Evolutionary conservation across 352 stramenopile species (phyloP).

Genomic region (Pilasporangium apinafurcum): DNA sequence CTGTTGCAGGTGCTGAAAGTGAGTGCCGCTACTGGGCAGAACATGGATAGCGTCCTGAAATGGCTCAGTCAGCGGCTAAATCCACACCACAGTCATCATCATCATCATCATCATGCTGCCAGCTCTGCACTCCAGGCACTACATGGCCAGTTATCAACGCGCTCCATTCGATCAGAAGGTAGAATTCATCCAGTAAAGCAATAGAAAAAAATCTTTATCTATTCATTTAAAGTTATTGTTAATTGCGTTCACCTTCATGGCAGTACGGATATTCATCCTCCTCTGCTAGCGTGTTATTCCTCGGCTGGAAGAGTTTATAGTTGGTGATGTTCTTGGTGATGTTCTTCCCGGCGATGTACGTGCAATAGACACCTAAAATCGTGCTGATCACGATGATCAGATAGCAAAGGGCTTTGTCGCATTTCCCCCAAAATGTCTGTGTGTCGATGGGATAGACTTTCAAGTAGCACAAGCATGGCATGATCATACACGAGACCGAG

Average conservation of each 20-base stretch:
- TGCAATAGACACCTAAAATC: slow-evolving; percentile 49
- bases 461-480: slow-evolving; percentile 74
- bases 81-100: not conserved
- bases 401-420: slow-evolving; percentile 42
- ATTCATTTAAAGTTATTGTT: slow-evolving; percentile 4
- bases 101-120: not conserved
- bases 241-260: slow-evolving; percentile 55
- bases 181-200: slow-evolving; percentile 23
- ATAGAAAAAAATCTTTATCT: too few species aligned
- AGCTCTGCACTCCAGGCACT: too few species aligned
- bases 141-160: too few species aligned
- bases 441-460: slow-evolving; percentile 51
- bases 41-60: slow-evolving; percentile 45
- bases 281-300: slow-evolving; percentile 13
- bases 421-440: slow-evolving; percentile 34
- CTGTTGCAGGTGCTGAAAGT: slow-evolving; percentile 49
- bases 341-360: slow-evolving; percentile 34
- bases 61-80: slow-evolving; percentile 35
- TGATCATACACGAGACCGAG: slow-evolving; percentile 69
- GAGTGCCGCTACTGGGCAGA: slow-evolving; percentile 52
- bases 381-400: slow-evolving; percentile 45
- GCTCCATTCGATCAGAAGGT: slow-evolving; percentile 1
- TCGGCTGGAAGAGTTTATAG: slow-evolving; percentile 37
- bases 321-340: slow-evolving; percentile 44
- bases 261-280: slow-evolving; percentile 52